Evolutionary conservation across 306 rosid genomes (phyloP).

Genomic region (Fagus crenata): DNA sequence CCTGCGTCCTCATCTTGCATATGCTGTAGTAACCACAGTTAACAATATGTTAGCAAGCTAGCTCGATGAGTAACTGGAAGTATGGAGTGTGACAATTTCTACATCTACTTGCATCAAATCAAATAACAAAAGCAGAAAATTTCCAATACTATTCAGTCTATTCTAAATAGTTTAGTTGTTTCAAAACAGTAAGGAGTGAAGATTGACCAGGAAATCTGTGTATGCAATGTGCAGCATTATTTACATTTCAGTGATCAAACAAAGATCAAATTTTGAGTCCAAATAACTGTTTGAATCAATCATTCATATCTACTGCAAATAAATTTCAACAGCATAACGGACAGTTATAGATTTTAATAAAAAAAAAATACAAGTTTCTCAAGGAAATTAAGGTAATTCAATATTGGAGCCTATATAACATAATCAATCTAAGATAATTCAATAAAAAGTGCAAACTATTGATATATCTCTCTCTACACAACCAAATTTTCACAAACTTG

Average conservation of each 20-base stretch:
- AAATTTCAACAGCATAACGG: background rate
- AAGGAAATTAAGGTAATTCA: background rate
- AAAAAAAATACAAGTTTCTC: background rate
- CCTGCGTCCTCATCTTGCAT: conserved; percentile 96
- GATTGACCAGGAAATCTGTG: background rate
- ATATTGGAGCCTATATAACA: background rate
- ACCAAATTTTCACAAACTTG: background rate
- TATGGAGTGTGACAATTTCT: background rate
- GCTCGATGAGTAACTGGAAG: background rate
- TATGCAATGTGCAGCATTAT: background rate
- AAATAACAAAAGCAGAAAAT: background rate
- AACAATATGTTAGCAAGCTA: background rate
- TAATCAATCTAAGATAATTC: background rate
- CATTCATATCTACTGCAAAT: background rate
- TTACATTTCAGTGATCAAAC: background rate
- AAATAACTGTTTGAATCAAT: background rate
- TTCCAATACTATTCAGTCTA: background rate
- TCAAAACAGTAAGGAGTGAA: background rate
- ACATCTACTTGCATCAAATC: background rate
- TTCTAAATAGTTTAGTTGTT: background rate
- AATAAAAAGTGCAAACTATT: background rate
- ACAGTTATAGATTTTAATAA: background rate
- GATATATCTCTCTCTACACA: background rate
- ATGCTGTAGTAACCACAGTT: conserved; percentile 53
- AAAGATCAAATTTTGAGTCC: background rate